A percentile compares a stretch with the other conserved stretches of the same genome.
Evolutionary conservation across 139 green algal genomes (phyloP).

Genomic region (Picochlorum sp.): DNA sequence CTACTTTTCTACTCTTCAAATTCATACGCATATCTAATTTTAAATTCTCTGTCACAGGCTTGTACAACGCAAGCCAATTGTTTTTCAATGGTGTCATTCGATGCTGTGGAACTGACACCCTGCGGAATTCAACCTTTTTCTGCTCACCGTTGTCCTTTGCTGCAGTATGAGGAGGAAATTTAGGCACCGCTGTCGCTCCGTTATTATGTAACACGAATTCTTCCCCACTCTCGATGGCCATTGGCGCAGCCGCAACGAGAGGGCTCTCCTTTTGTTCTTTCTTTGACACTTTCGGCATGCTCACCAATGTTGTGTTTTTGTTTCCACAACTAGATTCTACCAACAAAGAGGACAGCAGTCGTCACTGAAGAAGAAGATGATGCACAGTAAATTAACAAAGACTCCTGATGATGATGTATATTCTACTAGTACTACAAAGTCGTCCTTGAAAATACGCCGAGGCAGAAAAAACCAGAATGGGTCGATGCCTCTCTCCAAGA

Average conservation of each 20-base stretch:
- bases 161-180: constrained; percentile 54
- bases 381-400: too few relatives aligned
- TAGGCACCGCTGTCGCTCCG: constrained; percentile 31
- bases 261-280: constrained; percentile 20
- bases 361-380: too few relatives aligned
- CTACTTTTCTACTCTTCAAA: constrained; percentile 89
- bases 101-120: constrained; percentile 82
- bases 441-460: too few relatives aligned
- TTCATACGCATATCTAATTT: constrained; percentile 99
- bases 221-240: constrained; percentile 26
- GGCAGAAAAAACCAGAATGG: too few relatives aligned
- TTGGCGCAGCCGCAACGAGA: constrained; percentile 28
- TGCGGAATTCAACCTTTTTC: constrained; percentile 61
- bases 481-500: too few relatives aligned
- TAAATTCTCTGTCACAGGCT: constrained; percentile 92
- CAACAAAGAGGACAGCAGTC: too few relatives aligned
- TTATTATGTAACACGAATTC: background rate
- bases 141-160: constrained; percentile 48
- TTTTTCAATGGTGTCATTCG: constrained; percentile 95
- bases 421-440: too few relatives aligned
- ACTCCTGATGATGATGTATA: too few relatives aligned
- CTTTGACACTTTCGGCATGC: constrained; percentile 58
- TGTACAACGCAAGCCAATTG: constrained; percentile 91
- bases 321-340: background rate
- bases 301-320: background rate